phyloP scores from a whole-genome alignment of 164 flowering plant species.

The Amborella trichopoda region DNA sequence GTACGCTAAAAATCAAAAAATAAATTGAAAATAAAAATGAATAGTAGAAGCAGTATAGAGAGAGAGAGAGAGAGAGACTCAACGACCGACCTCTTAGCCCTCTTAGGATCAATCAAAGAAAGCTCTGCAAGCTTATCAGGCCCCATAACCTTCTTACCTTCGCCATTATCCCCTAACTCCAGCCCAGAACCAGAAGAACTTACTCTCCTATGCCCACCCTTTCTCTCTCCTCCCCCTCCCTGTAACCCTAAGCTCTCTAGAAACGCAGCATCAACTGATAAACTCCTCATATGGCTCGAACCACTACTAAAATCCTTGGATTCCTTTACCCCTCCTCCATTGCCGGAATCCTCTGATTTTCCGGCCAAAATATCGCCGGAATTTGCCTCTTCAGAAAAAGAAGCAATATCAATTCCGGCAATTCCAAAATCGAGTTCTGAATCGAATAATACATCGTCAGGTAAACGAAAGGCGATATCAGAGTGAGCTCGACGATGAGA shows the following conservation, averaged over 20 bases:
- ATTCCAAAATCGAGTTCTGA: slow-evolving; percentile 26
- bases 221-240: slow-evolving; percentile 16
- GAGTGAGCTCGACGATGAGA: slow-evolving; percentile 77
- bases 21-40: neutral
- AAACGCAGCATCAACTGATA: slow-evolving; percentile 87
- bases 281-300: slow-evolving; percentile 49
- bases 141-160: slow-evolving; percentile 14
- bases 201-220: too few relatives aligned
- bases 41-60: neutral
- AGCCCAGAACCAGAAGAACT: too few relatives aligned
- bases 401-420: slow-evolving; percentile 22
- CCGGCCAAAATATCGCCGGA: slow-evolving; percentile 3
- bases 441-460: slow-evolving; percentile 41
- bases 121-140: slow-evolving; percentile 15
- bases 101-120: slow-evolving; percentile 11
- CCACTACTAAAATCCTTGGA: too few relatives aligned
- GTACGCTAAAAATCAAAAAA: neutral
- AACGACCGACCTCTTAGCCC: slow-evolving; percentile 10
- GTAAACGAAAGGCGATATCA: slow-evolving; percentile 57
- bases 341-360: slow-evolving; percentile 25
- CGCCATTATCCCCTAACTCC: slow-evolving; percentile 2
- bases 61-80: neutral
- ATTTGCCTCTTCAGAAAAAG: slow-evolving; percentile 16
- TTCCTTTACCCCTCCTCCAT: too few relatives aligned
- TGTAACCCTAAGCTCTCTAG: slow-evolving; percentile 50